Base-by-base conservation (phyloP, 2,329 filamentous ascomycete genomes). In the Ceratocystis papillata region DNA sequence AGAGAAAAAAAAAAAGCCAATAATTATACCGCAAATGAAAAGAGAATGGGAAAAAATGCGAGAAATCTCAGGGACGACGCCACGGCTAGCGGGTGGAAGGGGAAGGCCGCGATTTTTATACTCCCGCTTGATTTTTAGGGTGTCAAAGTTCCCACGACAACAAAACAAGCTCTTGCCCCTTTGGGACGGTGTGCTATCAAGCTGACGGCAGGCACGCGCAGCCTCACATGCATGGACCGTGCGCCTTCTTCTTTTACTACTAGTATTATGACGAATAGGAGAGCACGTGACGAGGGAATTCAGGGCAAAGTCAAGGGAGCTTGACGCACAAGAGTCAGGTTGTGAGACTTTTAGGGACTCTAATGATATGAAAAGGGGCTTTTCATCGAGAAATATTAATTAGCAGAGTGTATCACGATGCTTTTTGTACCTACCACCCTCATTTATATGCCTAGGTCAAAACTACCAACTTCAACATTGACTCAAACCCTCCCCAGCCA, bases 161-260 rank as follows among this genome's bases (percentile, higher is more conserved):
- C 55, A 59, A 59, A 59, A 59, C 55, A 59, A 25, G 55, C 55
- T 37, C 55, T 59, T 59, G 55, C 55, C 55, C n/a, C 25, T 59
- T 59, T 59, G 28, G 55, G 55, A 59, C 12, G 55, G 17, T n/a
- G 55, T 6, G 30, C 22, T 33, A 37, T 20, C 28, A 59, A 33
- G 55, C 55, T 59, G 30, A 59, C 55, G 55, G 28, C 28, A 59
- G 55, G 55, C 55, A 59, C 55, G 53, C 53, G 55, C 55, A 59
- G 55, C 55, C 55, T 59, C 55, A 37, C 28, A 59, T 59, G 55
- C 55, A 59, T 59, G 55, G 55, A 10, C 55, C 55, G 55, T 59
- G 55, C 55, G 28, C 28, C 8, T 25, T 28, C 22, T 20, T 55
- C 22, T 25, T 17, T 28, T 33, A 4, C 1, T n/a, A 20, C 15